These are phyloP conservation scores for Amanita phalloides DNA, from an alignment of 768 basidiomycete genomes.

Conservation along the genomic window DNA sequence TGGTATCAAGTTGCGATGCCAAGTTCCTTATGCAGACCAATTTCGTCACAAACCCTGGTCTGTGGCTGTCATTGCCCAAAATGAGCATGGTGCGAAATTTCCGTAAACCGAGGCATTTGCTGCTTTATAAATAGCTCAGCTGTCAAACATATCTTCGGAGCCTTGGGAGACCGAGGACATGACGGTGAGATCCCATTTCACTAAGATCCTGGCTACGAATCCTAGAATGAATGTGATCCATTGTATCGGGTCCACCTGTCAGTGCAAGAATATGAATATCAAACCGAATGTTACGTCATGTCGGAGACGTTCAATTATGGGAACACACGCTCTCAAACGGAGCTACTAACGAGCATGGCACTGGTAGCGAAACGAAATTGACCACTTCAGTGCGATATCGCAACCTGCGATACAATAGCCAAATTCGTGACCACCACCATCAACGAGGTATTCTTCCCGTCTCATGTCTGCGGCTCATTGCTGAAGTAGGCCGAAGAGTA, in stretches of 20 bases:
- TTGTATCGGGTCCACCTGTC: background rate
- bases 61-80: background rate
- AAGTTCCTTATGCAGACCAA: background rate
- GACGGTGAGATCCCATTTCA: background rate
- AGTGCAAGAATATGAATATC: background rate
- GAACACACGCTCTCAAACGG: background rate
- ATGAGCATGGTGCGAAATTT: constrained; percentile 1
- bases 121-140: constrained; percentile 2
- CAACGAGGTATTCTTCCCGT: background rate
- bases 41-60: constrained; percentile 3
- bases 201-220: background rate
- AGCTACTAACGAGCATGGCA: background rate
- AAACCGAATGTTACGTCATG: background rate
- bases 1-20: background rate
- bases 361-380: background rate
- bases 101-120: constrained; percentile 7
- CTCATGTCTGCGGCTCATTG: background rate
- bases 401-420: background rate
- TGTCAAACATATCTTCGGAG: constrained; percentile 4
- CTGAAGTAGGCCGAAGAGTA: background rate
- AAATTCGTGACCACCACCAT: background rate
- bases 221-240: constrained; percentile 2
- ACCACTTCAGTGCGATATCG: background rate
- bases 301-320: background rate
- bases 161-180: constrained; percentile 6